Evolutionary conservation across 2,329 filamentous ascomycete species (phyloP).

Genomic region (Stachybotrys chartarum): DNA sequence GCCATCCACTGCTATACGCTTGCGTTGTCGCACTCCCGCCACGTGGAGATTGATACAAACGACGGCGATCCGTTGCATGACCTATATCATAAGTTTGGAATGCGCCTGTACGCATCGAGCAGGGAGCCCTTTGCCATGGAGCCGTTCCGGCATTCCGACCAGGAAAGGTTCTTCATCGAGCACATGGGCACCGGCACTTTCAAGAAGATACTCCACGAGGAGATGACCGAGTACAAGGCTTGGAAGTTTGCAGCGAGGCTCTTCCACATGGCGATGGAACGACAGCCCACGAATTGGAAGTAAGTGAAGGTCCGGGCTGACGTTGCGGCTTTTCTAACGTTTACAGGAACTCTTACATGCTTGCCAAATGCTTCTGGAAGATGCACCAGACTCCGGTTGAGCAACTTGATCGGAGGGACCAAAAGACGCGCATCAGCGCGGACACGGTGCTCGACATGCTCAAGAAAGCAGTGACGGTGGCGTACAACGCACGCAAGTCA

Average conservation of each 20-base stretch:
- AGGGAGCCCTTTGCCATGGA: slow-evolving; percentile 58
- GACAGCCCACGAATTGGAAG: slow-evolving; percentile 51
- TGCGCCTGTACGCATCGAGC: slow-evolving; percentile 55
- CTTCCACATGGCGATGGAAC: slow-evolving; percentile 47
- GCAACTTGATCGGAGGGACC: slow-evolving; percentile 35
- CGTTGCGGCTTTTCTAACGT: not conserved
- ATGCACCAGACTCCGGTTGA: slow-evolving; percentile 47
- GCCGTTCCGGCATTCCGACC: slow-evolving; percentile 48
- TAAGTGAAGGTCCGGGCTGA: slow-evolving; percentile 20
- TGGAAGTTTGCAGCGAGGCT: slow-evolving; percentile 54
- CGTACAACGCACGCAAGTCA: slow-evolving; percentile 44
- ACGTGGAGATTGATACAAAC: slow-evolving; percentile 32
- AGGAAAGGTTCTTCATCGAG: slow-evolving; percentile 51
- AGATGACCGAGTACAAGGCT: slow-evolving; percentile 53
- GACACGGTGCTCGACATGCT: slow-evolving; percentile 39
- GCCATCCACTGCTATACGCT: slow-evolving; percentile 75
- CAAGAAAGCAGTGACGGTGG: slow-evolving; percentile 43
- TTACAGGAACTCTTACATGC: slow-evolving; percentile 50
- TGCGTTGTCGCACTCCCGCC: slow-evolving; percentile 48
- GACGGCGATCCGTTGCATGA: slow-evolving; percentile 50
- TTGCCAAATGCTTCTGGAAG: slow-evolving; percentile 57
- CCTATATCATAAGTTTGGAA: slow-evolving; percentile 53
- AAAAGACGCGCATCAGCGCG: slow-evolving; percentile 20
- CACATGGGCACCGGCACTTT: slow-evolving; percentile 41
- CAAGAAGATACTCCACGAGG: slow-evolving; percentile 43